Evolutionary conservation across 108 stramenopile species (phyloP).

Genomic region (Fistulifera solaris): DNA sequence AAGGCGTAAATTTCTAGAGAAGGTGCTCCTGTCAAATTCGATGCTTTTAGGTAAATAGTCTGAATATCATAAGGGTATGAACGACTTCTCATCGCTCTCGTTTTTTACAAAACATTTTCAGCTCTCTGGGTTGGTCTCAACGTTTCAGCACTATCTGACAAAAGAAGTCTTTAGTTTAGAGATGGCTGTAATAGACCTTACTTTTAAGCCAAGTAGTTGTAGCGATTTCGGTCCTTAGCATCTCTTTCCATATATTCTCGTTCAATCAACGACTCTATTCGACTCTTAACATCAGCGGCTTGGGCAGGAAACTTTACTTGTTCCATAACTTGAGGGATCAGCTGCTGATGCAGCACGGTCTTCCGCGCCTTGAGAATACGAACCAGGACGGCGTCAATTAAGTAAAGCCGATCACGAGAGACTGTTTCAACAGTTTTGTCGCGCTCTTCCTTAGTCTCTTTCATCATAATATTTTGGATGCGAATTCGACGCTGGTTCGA

Average conservation of each 20-base stretch:
- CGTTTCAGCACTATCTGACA: too few relatives aligned
- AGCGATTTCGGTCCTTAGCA: slow-evolving; percentile 71
- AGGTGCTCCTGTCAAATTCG: too few relatives aligned
- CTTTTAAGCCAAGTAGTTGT: slow-evolving; percentile 95
- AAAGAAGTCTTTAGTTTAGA: too few relatives aligned
- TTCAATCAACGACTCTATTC: slow-evolving; percentile 96
- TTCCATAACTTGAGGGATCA: slow-evolving; percentile 87
- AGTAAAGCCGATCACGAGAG: slow-evolving; percentile 85
- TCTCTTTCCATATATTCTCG: slow-evolving; percentile 97
- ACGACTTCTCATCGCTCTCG: too few relatives aligned
- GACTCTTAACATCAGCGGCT: slow-evolving; percentile 84
- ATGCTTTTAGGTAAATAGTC: too few relatives aligned
- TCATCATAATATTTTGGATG: slow-evolving; percentile 91
- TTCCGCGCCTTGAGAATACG: slow-evolving; percentile 98
- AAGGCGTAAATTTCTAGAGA: too few relatives aligned
- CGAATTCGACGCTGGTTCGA: slow-evolving; percentile 84
- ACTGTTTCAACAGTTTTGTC: slow-evolving; percentile 89
- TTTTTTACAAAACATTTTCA: too few relatives aligned
- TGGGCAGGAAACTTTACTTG: slow-evolving; percentile 89
- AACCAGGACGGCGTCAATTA: slow-evolving; percentile 94
- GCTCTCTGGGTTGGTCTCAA: too few relatives aligned
- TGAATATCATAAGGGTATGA: too few relatives aligned
- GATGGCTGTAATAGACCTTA: too few relatives aligned
- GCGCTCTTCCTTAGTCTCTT: slow-evolving; percentile 89
- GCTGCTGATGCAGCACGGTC: slow-evolving; percentile 76